These are phyloP conservation scores for Tetrahymena borealis DNA, from an alignment of 73 alveolate species.

Conservation along the genomic window DNA sequence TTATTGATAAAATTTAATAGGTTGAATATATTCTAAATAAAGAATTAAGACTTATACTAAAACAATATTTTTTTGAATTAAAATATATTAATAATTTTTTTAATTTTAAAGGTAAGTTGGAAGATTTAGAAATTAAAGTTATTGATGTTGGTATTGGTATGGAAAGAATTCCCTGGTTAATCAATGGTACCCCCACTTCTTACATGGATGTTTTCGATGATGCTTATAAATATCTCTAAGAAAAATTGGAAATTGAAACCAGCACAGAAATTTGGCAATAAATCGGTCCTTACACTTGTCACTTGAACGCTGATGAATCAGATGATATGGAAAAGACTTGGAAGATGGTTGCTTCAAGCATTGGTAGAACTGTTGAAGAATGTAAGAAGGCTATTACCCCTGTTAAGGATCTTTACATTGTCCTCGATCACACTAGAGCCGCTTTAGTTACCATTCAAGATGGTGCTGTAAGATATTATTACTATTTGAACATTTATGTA, in stretches of 20 bases:
- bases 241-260: constrained; percentile 61
- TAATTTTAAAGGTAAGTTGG: constrained; percentile 14
- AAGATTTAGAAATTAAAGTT: constrained; percentile 90
- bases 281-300: constrained; percentile 95
- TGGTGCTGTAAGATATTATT: constrained; percentile 47
- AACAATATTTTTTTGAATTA: neutral
- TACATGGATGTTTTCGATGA: constrained; percentile 87
- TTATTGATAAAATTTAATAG: too few species aligned
- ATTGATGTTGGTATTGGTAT: constrained; percentile 97
- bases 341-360: constrained; percentile 69
- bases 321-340: constrained; percentile 94
- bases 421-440: constrained; percentile 93
- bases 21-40: too few species aligned
- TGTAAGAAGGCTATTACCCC: constrained; percentile 83
- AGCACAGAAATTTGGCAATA: constrained; percentile 88
- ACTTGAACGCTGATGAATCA: constrained; percentile 89
- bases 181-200: constrained; percentile 93
- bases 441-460: constrained; percentile 88
- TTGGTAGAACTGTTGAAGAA: constrained; percentile 73
- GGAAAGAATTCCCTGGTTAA: constrained; percentile 97
- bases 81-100: too few species aligned
- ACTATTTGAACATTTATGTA: neutral
- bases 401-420: constrained; percentile 89
- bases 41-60: too few species aligned
- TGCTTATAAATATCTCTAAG: constrained; percentile 66